phyloP scores from a whole-genome alignment of 768 basidiomycete species.

The Trametes punicea region DNA sequence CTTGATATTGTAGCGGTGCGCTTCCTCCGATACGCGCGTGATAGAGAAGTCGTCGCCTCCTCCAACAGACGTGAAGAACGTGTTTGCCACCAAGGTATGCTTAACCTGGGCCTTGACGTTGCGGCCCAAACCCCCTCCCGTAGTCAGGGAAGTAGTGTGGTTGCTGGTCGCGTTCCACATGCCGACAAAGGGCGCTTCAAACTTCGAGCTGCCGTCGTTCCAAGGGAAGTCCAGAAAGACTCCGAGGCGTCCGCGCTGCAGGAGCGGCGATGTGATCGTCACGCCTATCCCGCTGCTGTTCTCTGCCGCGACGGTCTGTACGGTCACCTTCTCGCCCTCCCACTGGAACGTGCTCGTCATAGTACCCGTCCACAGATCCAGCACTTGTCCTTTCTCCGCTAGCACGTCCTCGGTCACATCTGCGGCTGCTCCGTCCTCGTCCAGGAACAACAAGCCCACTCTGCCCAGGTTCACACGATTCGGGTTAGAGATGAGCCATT shows the following conservation, averaged over 20 bases:
- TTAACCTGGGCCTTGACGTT: slow-evolving; percentile 36
- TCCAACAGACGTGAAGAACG: slow-evolving; percentile 40
- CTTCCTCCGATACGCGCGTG: slow-evolving; percentile 38
- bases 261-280: slow-evolving; percentile 37
- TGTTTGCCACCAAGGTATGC: slow-evolving; percentile 40
- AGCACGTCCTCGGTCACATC: slow-evolving; percentile 41
- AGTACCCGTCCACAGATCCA: slow-evolving; percentile 56
- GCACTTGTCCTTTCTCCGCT: slow-evolving; percentile 34
- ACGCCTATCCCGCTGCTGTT: slow-evolving; percentile 40
- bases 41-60: slow-evolving; percentile 40
- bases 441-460: slow-evolving; percentile 44
- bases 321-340: slow-evolving; percentile 33
- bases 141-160: slow-evolving; percentile 43
- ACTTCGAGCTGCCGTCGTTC: slow-evolving; percentile 55
- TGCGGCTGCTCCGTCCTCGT: slow-evolving; percentile 24
- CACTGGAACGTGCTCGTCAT: slow-evolving; percentile 45
- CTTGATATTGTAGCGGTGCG: slow-evolving; percentile 47
- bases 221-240: slow-evolving; percentile 59
- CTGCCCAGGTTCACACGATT: slow-evolving; percentile 55
- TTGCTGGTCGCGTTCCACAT: slow-evolving; percentile 43
- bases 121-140: slow-evolving; percentile 10
- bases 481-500: slow-evolving; percentile 57
- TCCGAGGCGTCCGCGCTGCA: slow-evolving; percentile 39
- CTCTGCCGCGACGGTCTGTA: slow-evolving; percentile 41
- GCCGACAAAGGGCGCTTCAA: slow-evolving; percentile 57